Conservation (phyloP, 306 rosid genomes). For the Dalbergia oliveri region DNA sequence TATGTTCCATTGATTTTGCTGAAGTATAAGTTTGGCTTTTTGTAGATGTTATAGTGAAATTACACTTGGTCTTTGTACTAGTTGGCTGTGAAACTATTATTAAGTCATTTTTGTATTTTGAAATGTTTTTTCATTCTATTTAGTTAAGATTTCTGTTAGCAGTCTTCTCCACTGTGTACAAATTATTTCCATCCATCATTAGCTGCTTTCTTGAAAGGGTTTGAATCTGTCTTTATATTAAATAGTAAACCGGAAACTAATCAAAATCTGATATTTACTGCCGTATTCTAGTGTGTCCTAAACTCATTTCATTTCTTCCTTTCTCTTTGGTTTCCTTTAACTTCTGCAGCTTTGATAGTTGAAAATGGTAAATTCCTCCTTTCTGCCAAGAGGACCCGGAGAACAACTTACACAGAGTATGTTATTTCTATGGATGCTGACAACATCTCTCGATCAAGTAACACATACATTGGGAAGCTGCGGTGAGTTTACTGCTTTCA, state of each 20-base stretch:
- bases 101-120: background rate
- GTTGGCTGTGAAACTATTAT: background rate
- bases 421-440: slow-evolving; percentile 94
- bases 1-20: background rate
- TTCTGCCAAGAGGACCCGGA: slow-evolving; percentile 85
- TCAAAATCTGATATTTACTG: slow-evolving; percentile 5
- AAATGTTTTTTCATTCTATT: background rate
- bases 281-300: background rate
- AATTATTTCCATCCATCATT: background rate
- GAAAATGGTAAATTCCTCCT: slow-evolving; percentile 95
- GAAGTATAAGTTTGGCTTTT: background rate
- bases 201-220: slow-evolving; percentile 5
- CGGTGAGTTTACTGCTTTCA: slow-evolving; percentile 58
- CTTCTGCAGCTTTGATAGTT: slow-evolving; percentile 76
- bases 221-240: background rate
- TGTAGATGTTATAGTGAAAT: background rate
- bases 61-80: background rate
- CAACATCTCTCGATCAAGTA: slow-evolving; percentile 85
- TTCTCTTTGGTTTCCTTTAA: background rate
- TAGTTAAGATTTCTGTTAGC: background rate
- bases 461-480: slow-evolving; percentile 88
- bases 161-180: background rate
- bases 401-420: slow-evolving; percentile 93
- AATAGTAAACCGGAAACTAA: background rate
- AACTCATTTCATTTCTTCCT: background rate